phyloP scores from a whole-genome alignment of 1,284 basidiomycete genomes.

The Cryptococcus sp. region DNA sequence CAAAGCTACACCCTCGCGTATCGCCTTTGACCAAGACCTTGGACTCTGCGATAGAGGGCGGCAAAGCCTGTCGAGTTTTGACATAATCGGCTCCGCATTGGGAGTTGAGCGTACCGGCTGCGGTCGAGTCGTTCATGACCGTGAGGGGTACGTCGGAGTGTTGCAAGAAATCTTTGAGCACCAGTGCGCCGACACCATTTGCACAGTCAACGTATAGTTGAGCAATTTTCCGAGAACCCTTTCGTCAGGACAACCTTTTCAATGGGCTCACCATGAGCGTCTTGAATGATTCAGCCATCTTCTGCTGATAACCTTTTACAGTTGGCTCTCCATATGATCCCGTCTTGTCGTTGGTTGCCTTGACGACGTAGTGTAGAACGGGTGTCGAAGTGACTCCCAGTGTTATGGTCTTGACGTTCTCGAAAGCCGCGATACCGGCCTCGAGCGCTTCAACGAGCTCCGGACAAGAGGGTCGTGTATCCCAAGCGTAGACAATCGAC shows the following conservation, averaged over 20 bases:
- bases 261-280: conserved; percentile 66
- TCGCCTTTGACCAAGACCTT: conserved; percentile 58
- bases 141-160: conserved; percentile 36
- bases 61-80: conserved; percentile 83
- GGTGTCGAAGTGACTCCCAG: conserved; percentile 86
- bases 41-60: conserved; percentile 49
- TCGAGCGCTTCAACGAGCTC: conserved; percentile 74
- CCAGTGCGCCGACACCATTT: conserved; percentile 87
- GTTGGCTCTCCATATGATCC: conserved; percentile 78
- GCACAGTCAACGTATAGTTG: conserved; percentile 88
- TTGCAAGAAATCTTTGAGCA: conserved; percentile 58
- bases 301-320: conserved; percentile 79
- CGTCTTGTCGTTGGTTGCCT: conserved; percentile 64
- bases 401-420: conserved; percentile 38
- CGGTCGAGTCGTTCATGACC: conserved; percentile 63
- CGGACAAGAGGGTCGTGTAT: conserved; percentile 87
- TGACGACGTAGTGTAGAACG: conserved; percentile 90
- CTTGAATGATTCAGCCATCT: conserved; percentile 79
- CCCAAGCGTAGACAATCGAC: conserved; percentile 81
- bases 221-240: neutral
- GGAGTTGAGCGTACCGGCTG: conserved; percentile 72
- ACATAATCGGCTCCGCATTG: conserved; percentile 95
- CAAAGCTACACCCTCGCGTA: conserved; percentile 83
- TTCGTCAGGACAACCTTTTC: no score
- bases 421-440: conserved; percentile 70